Evolutionary conservation across 768 basidiomycete species (phyloP).

Genomic region (Agaricus subrufescens): DNA sequence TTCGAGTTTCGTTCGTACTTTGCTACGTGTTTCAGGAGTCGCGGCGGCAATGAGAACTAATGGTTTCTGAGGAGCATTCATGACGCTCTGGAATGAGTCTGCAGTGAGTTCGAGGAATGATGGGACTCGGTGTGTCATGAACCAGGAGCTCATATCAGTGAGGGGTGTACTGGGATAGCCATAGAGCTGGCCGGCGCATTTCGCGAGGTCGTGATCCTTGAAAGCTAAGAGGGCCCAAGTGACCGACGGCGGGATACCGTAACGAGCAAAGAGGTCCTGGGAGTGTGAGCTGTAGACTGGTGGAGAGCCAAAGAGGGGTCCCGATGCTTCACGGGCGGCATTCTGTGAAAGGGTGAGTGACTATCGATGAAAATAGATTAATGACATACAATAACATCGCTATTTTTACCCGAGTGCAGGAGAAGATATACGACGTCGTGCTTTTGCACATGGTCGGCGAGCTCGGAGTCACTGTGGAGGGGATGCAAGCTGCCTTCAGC

Average conservation of each 20-base stretch:
- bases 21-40: slow-evolving; percentile 26
- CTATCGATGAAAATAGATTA: neutral
- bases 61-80: slow-evolving; percentile 73
- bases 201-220: slow-evolving; percentile 50
- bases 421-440: slow-evolving; percentile 59
- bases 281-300: slow-evolving; percentile 37
- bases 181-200: slow-evolving; percentile 43
- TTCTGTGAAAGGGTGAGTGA: slow-evolving; percentile 15
- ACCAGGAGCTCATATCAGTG: slow-evolving; percentile 47
- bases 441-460: slow-evolving; percentile 34
- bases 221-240: slow-evolving; percentile 65
- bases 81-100: slow-evolving; percentile 78
- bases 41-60: slow-evolving; percentile 74
- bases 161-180: slow-evolving; percentile 19
- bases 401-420: slow-evolving; percentile 29
- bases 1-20: slow-evolving; percentile 41
- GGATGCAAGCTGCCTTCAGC: slow-evolving; percentile 53
- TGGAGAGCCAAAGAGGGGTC: slow-evolving; percentile 44
- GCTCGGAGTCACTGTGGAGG: slow-evolving; percentile 16
- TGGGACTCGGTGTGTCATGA: slow-evolving; percentile 68
- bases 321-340: slow-evolving; percentile 30
- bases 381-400: neutral
- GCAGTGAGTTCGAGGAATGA: slow-evolving; percentile 69
- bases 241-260: slow-evolving; percentile 29
- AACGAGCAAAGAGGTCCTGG: slow-evolving; percentile 30